Conservation (phyloP, 163 green algal species). For the Volvox carteri region DNA sequence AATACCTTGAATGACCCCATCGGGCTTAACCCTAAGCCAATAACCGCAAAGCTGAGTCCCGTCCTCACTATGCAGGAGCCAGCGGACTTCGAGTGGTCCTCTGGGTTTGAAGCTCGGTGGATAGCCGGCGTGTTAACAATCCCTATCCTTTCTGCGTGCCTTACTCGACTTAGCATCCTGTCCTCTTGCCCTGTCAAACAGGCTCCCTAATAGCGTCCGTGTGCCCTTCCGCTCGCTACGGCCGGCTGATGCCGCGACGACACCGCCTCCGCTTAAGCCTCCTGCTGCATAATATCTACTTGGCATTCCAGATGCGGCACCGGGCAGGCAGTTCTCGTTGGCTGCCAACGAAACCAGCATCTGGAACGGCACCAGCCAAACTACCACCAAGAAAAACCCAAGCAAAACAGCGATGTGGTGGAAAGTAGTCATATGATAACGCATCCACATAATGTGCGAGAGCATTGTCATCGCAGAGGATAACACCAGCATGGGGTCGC, state of each 20-base stretch:
- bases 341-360: conserved; percentile 42
- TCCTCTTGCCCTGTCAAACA: not conserved
- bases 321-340: conserved; percentile 52
- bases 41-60: no score
- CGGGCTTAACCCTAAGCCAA: no score
- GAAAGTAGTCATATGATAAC: conserved; percentile 4
- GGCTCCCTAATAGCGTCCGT: not conserved
- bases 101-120: no score
- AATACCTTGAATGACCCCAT: no score
- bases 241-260: not conserved
- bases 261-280: not conserved
- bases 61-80: no score
- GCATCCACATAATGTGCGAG: conserved; percentile 38
- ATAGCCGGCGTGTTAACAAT: no score
- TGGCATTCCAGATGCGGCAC: conserved; percentile 29
- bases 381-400: conserved; percentile 48
- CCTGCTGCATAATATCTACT: not conserved
- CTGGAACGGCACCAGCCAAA: conserved; percentile 47
- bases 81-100: no score
- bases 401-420: conserved; percentile 25
- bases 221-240: not conserved
- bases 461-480: not conserved
- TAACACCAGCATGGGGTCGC: not conserved
- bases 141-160: not conserved
- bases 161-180: not conserved